Percentiles rank a stretch among this genome's conserved stretches.
Conservation (phyloP, 1,139 yeast species). For the Yamadazyma triangularis region DNA sequence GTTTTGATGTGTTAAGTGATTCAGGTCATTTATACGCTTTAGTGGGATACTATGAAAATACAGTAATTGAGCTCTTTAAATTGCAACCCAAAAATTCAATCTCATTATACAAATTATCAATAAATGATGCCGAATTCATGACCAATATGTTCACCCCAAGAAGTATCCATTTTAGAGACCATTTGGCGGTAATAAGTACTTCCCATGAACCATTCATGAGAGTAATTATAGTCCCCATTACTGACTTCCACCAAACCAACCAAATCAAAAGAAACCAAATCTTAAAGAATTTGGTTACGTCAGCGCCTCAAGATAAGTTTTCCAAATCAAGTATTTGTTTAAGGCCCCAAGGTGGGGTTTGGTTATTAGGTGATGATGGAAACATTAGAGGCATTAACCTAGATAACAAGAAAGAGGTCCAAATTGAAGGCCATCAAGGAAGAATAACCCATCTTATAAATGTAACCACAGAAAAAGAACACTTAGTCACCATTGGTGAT, state of each 20-base stretch:
- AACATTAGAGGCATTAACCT: slow-evolving; percentile 54
- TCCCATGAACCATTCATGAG: slow-evolving; percentile 78
- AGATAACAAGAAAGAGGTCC: slow-evolving; percentile 18
- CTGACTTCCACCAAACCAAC: slow-evolving; percentile 3
- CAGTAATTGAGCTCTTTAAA: slow-evolving; percentile 47
- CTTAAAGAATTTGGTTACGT: slow-evolving; percentile 52
- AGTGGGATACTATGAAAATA: slow-evolving; percentile 58
- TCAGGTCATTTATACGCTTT: slow-evolving; percentile 34
- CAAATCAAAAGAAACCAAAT: slow-evolving; percentile 39
- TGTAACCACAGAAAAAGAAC: no score
- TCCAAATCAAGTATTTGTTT: slow-evolving; percentile 50
- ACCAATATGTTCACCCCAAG: slow-evolving; percentile 63
- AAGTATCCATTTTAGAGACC: slow-evolving; percentile 29
- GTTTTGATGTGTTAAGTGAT: slow-evolving; percentile 34
- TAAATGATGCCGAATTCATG: slow-evolving; percentile 75
- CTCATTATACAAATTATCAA: slow-evolving; percentile 58
- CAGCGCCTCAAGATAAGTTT: slow-evolving; percentile 69
- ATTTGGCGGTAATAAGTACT: slow-evolving; percentile 48
- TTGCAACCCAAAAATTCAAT: no score
- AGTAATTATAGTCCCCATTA: slow-evolving; percentile 40
- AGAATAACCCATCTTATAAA: no score
- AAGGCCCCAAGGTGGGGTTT: slow-evolving; percentile 44
- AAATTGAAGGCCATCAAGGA: slow-evolving; percentile 32
- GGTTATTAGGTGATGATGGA: slow-evolving; percentile 75
- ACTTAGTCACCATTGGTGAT: slow-evolving; percentile 11